These are phyloP conservation scores for Asterella californica DNA, from an alignment of 225 moss, liverwort and hornwort species.

Conservation along the genomic window DNA sequence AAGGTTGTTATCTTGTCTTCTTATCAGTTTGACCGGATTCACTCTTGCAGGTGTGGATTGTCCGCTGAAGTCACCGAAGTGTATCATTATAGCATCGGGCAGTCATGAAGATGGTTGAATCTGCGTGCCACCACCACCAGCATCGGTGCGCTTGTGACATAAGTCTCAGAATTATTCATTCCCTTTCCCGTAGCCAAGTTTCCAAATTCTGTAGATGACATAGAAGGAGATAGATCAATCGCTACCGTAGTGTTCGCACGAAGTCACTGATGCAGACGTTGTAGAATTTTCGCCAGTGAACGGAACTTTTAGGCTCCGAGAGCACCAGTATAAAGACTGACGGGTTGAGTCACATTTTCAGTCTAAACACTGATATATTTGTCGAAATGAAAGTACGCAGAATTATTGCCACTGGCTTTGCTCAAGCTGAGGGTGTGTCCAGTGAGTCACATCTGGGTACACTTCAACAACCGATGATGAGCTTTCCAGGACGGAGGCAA, in stretches of 20 bases:
- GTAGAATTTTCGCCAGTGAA: not conserved
- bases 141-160: not conserved
- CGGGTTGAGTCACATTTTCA: not conserved
- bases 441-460: no score
- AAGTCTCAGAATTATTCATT: not conserved
- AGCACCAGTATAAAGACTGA: not conserved
- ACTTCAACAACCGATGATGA: no score
- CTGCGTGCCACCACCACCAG: no score
- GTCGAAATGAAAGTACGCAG: not conserved
- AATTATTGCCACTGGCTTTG: not conserved
- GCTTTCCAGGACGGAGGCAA: no score
- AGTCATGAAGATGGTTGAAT: not conserved
- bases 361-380: not conserved
- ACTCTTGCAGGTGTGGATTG: constrained; percentile 19
- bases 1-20: no score
- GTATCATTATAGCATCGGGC: not conserved
- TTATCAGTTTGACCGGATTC: not conserved
- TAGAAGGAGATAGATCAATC: not conserved
- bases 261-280: not conserved
- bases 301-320: not conserved
- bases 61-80: constrained; percentile 2
- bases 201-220: not conserved
- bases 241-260: not conserved
- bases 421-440: not conserved
- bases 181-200: not conserved